Conservation (phyloP, 1,284 basidiomycete genomes). For the Psilocybe mexicana region DNA sequence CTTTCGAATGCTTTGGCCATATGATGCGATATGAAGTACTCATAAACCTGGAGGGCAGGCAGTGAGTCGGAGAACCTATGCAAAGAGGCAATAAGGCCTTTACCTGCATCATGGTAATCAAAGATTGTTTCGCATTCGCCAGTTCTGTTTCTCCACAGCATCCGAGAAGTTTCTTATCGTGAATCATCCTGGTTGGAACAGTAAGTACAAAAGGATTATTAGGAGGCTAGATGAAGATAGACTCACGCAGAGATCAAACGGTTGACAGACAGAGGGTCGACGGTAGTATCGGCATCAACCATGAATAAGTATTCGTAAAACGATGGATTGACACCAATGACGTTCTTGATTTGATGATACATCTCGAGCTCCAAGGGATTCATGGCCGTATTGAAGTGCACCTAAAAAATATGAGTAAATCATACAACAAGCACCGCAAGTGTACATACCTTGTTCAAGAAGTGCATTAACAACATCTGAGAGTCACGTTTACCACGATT, state of each 20-base stretch:
- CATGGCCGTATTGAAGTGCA: slow-evolving; percentile 97
- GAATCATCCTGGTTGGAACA: slow-evolving; percentile 64
- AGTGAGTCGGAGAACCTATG: neutral
- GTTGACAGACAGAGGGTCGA: slow-evolving; percentile 84
- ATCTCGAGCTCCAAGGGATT: slow-evolving; percentile 96
- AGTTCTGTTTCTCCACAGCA: slow-evolving; percentile 94
- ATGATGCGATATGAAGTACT: slow-evolving; percentile 97
- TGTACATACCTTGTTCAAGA: slow-evolving; percentile 86
- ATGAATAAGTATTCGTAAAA: slow-evolving; percentile 99
- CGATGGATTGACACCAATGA: slow-evolving; percentile 97
- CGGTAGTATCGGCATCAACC: slow-evolving; percentile 97
- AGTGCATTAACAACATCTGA: slow-evolving; percentile 95
- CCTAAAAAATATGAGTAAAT: slow-evolving; percentile 43
- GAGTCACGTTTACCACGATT: slow-evolving; percentile 98
- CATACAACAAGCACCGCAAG: slow-evolving; percentile 4
- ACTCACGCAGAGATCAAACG: slow-evolving; percentile 88
- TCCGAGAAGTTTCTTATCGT: slow-evolving; percentile 92
- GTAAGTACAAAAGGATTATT: slow-evolving; percentile 12
- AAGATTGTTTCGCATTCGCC: slow-evolving; percentile 88
- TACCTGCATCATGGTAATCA: slow-evolving; percentile 98
- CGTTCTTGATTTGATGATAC: slow-evolving; percentile 99
- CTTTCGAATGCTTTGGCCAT: slow-evolving; percentile 98
- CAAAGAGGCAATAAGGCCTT: slow-evolving; percentile 20
- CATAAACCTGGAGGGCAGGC: slow-evolving; percentile 69
- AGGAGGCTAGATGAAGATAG: neutral